Conservation (phyloP, 371 early-diverging fungal genomes). For the Mortierella sp. region DNA sequence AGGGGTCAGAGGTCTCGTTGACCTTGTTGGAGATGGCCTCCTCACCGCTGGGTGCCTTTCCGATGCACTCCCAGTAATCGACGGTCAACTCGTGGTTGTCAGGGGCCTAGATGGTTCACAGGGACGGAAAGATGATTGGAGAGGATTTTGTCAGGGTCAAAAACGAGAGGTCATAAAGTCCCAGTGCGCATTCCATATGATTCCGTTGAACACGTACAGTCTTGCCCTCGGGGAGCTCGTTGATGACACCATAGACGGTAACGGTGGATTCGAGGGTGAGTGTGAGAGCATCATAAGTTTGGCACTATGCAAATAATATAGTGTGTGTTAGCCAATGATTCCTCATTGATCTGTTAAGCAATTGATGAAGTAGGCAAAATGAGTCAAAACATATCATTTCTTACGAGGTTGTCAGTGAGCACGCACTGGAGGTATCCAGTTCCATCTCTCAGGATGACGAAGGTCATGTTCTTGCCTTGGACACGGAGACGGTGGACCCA, state of each 20-base stretch:
- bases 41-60: slow-evolving; percentile 95
- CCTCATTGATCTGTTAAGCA: too few relatives aligned
- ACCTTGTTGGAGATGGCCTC: slow-evolving; percentile 94
- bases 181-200: background rate
- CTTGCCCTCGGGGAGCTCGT: slow-evolving; percentile 93
- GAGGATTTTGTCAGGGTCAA: too few relatives aligned
- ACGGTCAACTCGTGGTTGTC: slow-evolving; percentile 95
- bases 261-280: slow-evolving; percentile 94
- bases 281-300: slow-evolving; percentile 94
- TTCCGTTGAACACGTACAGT: slow-evolving; percentile 61
- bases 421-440: slow-evolving; percentile 95
- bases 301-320: slow-evolving; percentile 84
- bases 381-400: slow-evolving; percentile 11
- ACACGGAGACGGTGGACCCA: slow-evolving; percentile 97
- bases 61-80: slow-evolving; percentile 96
- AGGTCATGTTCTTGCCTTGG: slow-evolving; percentile 98
- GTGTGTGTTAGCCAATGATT: too few relatives aligned
- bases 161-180: too few relatives aligned
- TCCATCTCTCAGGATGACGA: slow-evolving; percentile 95
- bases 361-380: background rate
- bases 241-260: slow-evolving; percentile 87
- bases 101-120: slow-evolving; percentile 87
- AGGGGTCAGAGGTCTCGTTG: slow-evolving; percentile 90
- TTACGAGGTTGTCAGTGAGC: slow-evolving; percentile 86
- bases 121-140: too few relatives aligned